Conservation (phyloP, 106 monocot genomes). For the Gastrodia elata region DNA sequence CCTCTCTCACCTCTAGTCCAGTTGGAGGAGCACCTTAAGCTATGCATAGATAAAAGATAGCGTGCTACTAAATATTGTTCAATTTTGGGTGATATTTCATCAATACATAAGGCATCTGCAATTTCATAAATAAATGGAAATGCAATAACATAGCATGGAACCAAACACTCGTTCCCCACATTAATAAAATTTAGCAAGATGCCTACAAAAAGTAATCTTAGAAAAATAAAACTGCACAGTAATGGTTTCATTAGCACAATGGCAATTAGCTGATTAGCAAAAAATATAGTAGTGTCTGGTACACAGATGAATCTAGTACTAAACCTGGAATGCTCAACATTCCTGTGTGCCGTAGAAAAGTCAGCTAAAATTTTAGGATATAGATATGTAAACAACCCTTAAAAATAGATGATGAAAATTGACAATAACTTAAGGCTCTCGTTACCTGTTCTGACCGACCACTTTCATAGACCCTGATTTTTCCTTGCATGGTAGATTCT, state of each 20-base stretch:
- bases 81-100: too few species aligned
- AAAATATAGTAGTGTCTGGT: background rate
- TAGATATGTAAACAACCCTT: background rate
- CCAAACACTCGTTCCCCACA: too few species aligned
- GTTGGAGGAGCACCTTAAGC: too few species aligned
- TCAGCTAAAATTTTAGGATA: background rate
- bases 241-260: background rate
- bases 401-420: background rate
- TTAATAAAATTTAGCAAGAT: too few species aligned
- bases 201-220: too few species aligned
- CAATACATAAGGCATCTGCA: too few species aligned
- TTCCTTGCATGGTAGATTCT: conserved; percentile 96
- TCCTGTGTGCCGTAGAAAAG: background rate
- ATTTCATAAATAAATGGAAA: too few species aligned
- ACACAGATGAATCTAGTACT: background rate
- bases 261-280: background rate
- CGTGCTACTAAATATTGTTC: too few species aligned
- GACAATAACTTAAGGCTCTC: background rate
- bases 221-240: background rate
- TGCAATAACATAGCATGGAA: too few species aligned
- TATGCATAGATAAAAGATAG: too few species aligned
- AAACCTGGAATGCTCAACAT: background rate
- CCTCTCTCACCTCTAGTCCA: too few species aligned
- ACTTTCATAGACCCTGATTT: conserved; percentile 95
- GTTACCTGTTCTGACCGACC: conserved; percentile 82